A percentile compares a stretch with the other conserved stretches of the same genome.
phyloP scores from a whole-genome alignment of 257 asterid species.

The Petrea volubilis region DNA sequence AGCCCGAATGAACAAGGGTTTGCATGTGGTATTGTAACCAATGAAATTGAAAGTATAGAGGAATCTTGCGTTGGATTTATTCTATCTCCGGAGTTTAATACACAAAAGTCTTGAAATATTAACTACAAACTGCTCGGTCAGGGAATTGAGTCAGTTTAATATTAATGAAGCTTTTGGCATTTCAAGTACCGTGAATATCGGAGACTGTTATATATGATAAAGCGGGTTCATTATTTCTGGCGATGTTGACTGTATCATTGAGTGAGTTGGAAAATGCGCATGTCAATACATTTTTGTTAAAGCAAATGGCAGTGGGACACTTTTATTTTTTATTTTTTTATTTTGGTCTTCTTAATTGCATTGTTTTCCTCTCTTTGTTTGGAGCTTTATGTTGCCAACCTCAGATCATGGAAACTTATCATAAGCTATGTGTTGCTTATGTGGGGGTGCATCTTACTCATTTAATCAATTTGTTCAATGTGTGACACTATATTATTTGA shows the following conservation, averaged over 20 bases:
- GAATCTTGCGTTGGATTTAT: constrained; percentile 27
- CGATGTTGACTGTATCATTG: constrained; percentile 34
- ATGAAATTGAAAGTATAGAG: constrained; percentile 12
- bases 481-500: background rate
- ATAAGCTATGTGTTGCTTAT: background rate
- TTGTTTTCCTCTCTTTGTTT: constrained; percentile 18
- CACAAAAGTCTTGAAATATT: background rate
- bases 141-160: too few species aligned
- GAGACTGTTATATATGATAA: constrained; percentile 20
- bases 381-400: constrained; percentile 10
- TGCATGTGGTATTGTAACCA: constrained; percentile 30
- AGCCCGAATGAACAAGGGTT: constrained; percentile 17
- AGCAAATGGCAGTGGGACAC: constrained; percentile 27
- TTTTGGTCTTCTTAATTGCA: constrained; percentile 17
- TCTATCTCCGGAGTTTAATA: background rate
- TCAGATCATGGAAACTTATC: background rate
- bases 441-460: background rate
- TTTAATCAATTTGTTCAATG: background rate
- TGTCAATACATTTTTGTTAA: constrained; percentile 25
- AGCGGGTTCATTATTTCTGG: constrained; percentile 19
- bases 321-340: constrained; percentile 24
- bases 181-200: constrained; percentile 48
- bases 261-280: constrained; percentile 16
- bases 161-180: constrained; percentile 6
- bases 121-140: constrained; percentile 17